Base-by-base conservation (phyloP, 306 rosid genomes). In the Sechiopsis laciniata region DNA sequence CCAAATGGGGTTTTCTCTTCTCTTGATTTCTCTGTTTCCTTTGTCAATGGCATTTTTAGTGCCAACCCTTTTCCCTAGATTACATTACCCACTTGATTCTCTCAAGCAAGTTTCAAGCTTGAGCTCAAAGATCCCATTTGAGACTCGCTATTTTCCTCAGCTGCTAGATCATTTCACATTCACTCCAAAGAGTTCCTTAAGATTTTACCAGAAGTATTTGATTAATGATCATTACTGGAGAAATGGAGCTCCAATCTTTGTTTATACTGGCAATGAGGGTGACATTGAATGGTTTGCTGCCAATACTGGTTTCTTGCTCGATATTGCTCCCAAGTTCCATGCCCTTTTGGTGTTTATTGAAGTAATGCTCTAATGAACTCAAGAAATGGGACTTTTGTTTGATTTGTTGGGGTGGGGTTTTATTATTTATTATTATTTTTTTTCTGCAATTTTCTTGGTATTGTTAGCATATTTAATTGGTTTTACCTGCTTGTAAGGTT, bases 241-340 rank as follows among this genome's bases (percentile, higher is more conserved):
- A 14, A 78, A 80, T 4, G 53, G 74, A 8, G 97, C 90, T 35
- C 97, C 98, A 37, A 87, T 93, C 70, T 90, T 93, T 83, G 50
- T 90, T 69, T 90, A 93, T 84, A 90, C 96, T 75, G 98, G 98
- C 71, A 93, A 93, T 75, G 98, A 93, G 83, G 96, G 98, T 8
- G 91, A 84, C 68, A 93, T 93, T 78, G 84, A 61, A 2, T 93
- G 97, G 98, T 93, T 93, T 80, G 97, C 96, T 19, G 74, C 58
- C 7, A 93, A 85, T 74, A 83, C 96, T 20, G 97, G 98, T 59
- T 93, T 93, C 80, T 77, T 93, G 20, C 88, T 91, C 88, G 96
- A 92, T 69, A 84, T 92, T 57, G 97, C 97, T 0, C 95, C 95
- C 46, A 51, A 70, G 37, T 70, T 70, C 45, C 74, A 51, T 13